Evolutionary conservation across 2,329 filamentous ascomycete species (phyloP).

Genomic region (Xylariaceae sp.): DNA sequence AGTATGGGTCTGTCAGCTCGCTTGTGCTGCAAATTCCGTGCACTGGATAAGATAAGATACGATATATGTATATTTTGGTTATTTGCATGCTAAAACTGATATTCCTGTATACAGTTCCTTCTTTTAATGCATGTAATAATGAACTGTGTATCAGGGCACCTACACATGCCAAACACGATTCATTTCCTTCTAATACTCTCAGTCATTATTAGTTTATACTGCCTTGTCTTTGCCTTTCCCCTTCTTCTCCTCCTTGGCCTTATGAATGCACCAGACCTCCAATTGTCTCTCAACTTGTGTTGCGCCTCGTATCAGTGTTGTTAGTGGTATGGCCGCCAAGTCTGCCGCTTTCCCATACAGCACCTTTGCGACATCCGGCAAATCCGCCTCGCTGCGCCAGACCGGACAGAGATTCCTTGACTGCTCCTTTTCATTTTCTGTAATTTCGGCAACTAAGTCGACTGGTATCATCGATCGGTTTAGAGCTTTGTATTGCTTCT

Average conservation of each 20-base stretch:
- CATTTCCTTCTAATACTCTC: constrained; percentile 4
- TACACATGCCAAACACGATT: too few relatives aligned
- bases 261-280: constrained; percentile 42
- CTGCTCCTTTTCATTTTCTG: constrained; percentile 29
- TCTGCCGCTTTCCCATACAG: constrained; percentile 52
- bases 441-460: constrained; percentile 24
- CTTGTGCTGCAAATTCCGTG: constrained; percentile 20
- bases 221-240: constrained; percentile 32
- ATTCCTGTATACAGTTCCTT: too few relatives aligned
- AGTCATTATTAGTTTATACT: constrained; percentile 4
- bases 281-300: constrained; percentile 46
- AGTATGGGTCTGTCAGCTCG: constrained; percentile 5
- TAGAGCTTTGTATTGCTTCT: constrained; percentile 30
- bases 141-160: too few relatives aligned
- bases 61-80: background rate
- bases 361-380: constrained; percentile 47
- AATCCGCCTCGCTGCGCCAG: constrained; percentile 48
- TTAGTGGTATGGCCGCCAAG: constrained; percentile 44
- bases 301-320: constrained; percentile 45
- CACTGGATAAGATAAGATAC: constrained; percentile 25
- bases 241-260: constrained; percentile 33
- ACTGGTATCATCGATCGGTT: constrained; percentile 26
- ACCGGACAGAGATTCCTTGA: constrained; percentile 41
- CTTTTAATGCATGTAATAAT: too few relatives aligned
- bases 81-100: background rate